Percentiles rank a stretch among this genome's conserved stretches.
phyloP scores from a whole-genome alignment of 805 yeast species.

The Tetrapisispora arboricola region DNA sequence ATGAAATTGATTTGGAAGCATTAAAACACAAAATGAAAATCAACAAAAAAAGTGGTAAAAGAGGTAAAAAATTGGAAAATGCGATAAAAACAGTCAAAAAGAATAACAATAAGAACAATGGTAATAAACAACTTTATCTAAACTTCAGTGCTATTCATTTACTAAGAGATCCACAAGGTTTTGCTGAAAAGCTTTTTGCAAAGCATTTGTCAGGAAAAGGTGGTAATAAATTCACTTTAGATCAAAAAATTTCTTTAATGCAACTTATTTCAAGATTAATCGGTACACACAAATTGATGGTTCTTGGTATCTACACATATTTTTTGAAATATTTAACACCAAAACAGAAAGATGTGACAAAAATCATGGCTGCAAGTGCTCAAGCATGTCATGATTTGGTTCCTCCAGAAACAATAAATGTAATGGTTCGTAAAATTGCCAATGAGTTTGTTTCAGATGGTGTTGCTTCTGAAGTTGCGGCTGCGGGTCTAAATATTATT shows the following conservation, averaged over 20 bases:
- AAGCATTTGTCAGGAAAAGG: constrained; percentile 63
- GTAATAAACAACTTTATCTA: constrained; percentile 45
- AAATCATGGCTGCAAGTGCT: constrained; percentile 92
- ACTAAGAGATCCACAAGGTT: constrained; percentile 94
- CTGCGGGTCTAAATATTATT: constrained; percentile 94
- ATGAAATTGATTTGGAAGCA: constrained; percentile 61
- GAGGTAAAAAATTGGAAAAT: constrained; percentile 67
- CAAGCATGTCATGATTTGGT: constrained; percentile 95
- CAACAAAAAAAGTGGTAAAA: constrained; percentile 71
- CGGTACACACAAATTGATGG: constrained; percentile 89
- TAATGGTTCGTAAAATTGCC: constrained; percentile 82
- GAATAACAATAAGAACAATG: constrained; percentile 45
- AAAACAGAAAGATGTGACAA: constrained; percentile 88
- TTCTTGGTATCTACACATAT: constrained; percentile 81
- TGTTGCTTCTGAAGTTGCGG: constrained; percentile 95
- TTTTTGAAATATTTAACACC: constrained; percentile 88
- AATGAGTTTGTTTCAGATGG: constrained; percentile 98
- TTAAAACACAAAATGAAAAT: constrained; percentile 73
- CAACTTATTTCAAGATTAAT: constrained; percentile 79
- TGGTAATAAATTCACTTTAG: constrained; percentile 63
- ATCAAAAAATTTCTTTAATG: constrained; percentile 82
- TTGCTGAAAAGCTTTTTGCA: constrained; percentile 75
- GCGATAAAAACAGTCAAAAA: constrained; percentile 65
- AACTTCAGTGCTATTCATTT: constrained; percentile 93
- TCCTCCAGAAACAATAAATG: constrained; percentile 83